Conservation (phyloP, 306 rosid genomes). For the Castanospermum australe region DNA sequence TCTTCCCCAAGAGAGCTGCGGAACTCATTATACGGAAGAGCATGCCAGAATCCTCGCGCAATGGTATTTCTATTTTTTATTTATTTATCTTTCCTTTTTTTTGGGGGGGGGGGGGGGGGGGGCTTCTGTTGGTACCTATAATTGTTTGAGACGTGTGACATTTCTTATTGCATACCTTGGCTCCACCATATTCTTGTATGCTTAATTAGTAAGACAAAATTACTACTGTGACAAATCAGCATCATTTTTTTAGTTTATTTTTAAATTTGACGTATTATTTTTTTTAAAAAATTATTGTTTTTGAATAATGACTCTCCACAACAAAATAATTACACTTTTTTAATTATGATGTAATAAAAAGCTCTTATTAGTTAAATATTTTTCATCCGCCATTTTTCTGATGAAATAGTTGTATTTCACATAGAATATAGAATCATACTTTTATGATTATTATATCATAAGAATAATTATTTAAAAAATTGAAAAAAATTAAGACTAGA, state of each 20-base stretch:
- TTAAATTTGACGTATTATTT: neutral
- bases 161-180: neutral
- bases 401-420: too few relatives aligned
- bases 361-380: too few relatives aligned
- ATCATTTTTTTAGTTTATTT: neutral
- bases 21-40: constrained; percentile 9
- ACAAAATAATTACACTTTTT: too few relatives aligned
- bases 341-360: too few relatives aligned
- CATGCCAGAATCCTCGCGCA: constrained; percentile 20
- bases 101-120: too few relatives aligned
- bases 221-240: neutral
- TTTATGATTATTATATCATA: too few relatives aligned
- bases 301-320: too few relatives aligned
- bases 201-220: neutral
- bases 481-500: too few relatives aligned
- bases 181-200: neutral
- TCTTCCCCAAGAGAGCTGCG: constrained; percentile 10
- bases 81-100: neutral
- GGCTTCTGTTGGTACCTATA: neutral
- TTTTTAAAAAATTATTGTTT: too few relatives aligned
- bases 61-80: constrained; percentile 14
- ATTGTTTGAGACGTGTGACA: neutral
- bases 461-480: too few relatives aligned
- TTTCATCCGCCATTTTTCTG: too few relatives aligned
- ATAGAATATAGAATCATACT: too few relatives aligned